Evolutionary conservation across 129 eudicot species (phyloP).

Genomic region (Flaveria ramosissima): DNA sequence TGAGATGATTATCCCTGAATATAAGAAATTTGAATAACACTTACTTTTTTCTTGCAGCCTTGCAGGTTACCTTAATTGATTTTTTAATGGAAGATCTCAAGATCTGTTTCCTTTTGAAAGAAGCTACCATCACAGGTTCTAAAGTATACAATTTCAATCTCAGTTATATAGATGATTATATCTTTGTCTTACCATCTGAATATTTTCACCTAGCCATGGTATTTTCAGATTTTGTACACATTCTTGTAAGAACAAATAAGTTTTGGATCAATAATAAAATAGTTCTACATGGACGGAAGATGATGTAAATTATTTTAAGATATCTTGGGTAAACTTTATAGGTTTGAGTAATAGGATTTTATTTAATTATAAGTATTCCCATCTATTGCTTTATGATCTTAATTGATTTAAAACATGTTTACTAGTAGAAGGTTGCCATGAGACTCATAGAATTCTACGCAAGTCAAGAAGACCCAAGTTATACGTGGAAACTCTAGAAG

Average conservation of each 20-base stretch:
- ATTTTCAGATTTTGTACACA: conserved; percentile 3
- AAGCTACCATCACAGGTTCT: conserved; percentile 19
- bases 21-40: not conserved
- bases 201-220: not conserved
- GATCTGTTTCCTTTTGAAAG: conserved; percentile 17
- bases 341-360: conserved; percentile 13
- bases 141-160: conserved; percentile 16
- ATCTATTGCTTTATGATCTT: conserved; percentile 5
- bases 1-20: not conserved
- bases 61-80: conserved; percentile 11
- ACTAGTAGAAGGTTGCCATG: not conserved
- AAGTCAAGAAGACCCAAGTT: not conserved
- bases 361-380: not conserved
- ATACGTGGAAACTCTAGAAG: not conserved
- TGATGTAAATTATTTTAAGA: conserved; percentile 1
- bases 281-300: conserved; percentile 8
- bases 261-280: conserved; percentile 9
- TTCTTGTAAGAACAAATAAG: conserved; percentile 11
- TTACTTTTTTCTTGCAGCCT: not conserved
- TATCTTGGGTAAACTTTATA: conserved; percentile 1
- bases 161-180: conserved; percentile 12
- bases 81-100: conserved; percentile 6
- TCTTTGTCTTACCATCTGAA: not conserved
- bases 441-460: not conserved
- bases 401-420: not conserved